Evolutionary conservation across 495 filamentous ascomycete genomes (phyloP).

Genomic region (Cenococcum geophilum): DNA sequence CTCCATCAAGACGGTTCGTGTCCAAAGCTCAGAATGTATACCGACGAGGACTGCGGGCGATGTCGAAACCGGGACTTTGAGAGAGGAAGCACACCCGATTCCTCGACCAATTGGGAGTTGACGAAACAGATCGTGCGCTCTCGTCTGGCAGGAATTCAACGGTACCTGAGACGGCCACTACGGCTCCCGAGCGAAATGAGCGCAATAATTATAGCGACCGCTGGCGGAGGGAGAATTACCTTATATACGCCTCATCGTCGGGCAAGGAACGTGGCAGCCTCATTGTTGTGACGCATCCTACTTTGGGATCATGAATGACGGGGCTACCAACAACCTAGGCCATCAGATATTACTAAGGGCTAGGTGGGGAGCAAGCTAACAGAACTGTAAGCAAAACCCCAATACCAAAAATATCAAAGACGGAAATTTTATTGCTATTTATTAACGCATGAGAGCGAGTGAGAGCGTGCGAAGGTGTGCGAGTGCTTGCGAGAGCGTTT

Average conservation of each 20-base stretch:
- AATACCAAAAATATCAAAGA: too few species aligned
- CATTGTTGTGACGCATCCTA: too few species aligned
- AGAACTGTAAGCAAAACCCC: too few species aligned
- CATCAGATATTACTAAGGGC: too few species aligned
- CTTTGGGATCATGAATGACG: too few species aligned
- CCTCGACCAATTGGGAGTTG: slow-evolving; percentile 15
- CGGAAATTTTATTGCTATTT: too few species aligned
- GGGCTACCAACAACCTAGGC: too few species aligned
- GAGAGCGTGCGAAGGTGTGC: too few species aligned
- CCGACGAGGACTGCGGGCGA: slow-evolving; percentile 4
- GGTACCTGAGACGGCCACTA: slow-evolving; percentile 27
- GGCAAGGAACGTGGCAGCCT: not conserved
- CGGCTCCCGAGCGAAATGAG: slow-evolving; percentile 21
- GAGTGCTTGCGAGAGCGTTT: too few species aligned
- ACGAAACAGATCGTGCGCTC: slow-evolving; percentile 13
- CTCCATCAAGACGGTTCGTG: slow-evolving; percentile 26
- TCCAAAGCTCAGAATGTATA: slow-evolving; percentile 15
- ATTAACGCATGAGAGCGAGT: too few species aligned
- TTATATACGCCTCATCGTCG: not conserved
- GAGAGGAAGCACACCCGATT: not conserved
- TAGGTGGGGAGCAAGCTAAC: too few species aligned
- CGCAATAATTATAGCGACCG: not conserved
- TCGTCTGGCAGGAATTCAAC: slow-evolving; percentile 17
- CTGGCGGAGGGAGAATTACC: not conserved
- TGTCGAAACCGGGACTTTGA: slow-evolving; percentile 9